These are phyloP conservation scores for Cladosporium oxysporum DNA, from an alignment of 2,329 filamentous ascomycete species.

Conservation along the genomic window DNA sequence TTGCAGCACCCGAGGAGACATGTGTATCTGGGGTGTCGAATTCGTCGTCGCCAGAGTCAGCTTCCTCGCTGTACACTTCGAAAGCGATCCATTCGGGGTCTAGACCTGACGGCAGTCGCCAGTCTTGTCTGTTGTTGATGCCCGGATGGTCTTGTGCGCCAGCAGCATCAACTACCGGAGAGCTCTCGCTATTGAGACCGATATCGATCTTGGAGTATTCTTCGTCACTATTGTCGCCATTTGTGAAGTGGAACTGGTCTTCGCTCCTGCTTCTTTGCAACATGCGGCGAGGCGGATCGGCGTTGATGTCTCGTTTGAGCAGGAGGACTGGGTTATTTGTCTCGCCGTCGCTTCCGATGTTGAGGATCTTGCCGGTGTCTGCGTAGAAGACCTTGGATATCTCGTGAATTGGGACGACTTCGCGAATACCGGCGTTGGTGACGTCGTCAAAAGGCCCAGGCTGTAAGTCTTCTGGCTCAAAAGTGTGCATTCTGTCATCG, in stretches of 20 bases:
- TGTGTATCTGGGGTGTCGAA: conserved; percentile 27
- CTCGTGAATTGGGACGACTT: conserved; percentile 69
- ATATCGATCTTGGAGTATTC: neutral
- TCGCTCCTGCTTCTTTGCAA: conserved; percentile 41
- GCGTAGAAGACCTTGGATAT: conserved; percentile 93
- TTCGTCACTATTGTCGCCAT: neutral
- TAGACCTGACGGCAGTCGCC: conserved; percentile 70
- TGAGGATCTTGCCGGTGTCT: conserved; percentile 84
- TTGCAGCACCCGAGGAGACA: conserved; percentile 23
- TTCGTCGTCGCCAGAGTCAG: conserved; percentile 50
- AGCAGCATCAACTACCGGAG: neutral
- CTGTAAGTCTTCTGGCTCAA: conserved; percentile 60
- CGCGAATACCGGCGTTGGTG: conserved; percentile 62
- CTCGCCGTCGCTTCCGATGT: conserved; percentile 70
- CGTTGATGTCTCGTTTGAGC: conserved; percentile 69
- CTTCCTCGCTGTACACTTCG: conserved; percentile 73
- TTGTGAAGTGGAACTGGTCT: neutral
- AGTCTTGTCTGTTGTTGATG: conserved; percentile 33
- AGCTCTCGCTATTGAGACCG: neutral
- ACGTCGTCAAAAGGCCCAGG: conserved; percentile 64
- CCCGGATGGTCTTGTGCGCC: neutral
- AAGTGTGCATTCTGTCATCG: conserved; percentile 67
- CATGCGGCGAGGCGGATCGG: conserved; percentile 62
- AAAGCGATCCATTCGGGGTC: conserved; percentile 91
- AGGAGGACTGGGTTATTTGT: conserved; percentile 73